Percentiles rank a stretch among this genome's conserved stretches.
These are phyloP conservation scores for Colletotrichum sidae DNA, from an alignment of 2,329 filamentous ascomycete genomes.

Conservation along the genomic window DNA sequence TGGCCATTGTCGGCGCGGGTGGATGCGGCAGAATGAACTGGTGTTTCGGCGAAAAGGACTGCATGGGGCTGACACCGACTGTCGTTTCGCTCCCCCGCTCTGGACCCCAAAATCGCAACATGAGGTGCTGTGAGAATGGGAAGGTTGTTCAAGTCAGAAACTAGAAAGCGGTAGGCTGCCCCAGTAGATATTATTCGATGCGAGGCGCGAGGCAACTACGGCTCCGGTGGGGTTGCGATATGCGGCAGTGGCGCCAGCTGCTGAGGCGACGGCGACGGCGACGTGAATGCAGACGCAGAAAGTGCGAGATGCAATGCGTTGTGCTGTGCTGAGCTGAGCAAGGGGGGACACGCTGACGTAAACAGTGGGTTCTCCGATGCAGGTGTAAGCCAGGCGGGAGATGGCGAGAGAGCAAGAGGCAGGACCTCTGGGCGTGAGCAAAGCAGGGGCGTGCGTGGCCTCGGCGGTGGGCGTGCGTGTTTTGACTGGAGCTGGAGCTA, in stretches of 20 bases:
- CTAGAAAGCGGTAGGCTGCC: constrained; percentile 30
- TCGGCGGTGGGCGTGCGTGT: constrained; percentile 17
- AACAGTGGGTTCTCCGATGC: constrained; percentile 25
- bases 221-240: constrained; percentile 6
- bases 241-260: constrained; percentile 8
- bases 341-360: constrained; percentile 36
- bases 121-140: constrained; percentile 56
- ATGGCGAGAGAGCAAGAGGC: not conserved
- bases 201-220: constrained; percentile 31
- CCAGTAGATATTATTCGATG: constrained; percentile 27
- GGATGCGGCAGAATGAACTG: constrained; percentile 46
- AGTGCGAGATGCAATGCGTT: constrained; percentile 14
- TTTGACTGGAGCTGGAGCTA: not conserved
- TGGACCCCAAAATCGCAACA: constrained; percentile 72
- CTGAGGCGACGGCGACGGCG: constrained; percentile 10
- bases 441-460: constrained; percentile 21
- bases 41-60: constrained; percentile 47
- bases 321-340: constrained; percentile 7
- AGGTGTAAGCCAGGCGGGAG: constrained; percentile 25
- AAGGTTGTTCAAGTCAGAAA: constrained; percentile 39
- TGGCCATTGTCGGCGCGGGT: constrained; percentile 40
- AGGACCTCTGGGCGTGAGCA: constrained; percentile 14
- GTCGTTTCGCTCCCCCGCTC: constrained; percentile 69
- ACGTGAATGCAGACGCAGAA: constrained; percentile 17
- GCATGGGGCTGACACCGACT: constrained; percentile 56